phyloP scores from a whole-genome alignment of 768 basidiomycete genomes.

The Termitomyces heimii region DNA sequence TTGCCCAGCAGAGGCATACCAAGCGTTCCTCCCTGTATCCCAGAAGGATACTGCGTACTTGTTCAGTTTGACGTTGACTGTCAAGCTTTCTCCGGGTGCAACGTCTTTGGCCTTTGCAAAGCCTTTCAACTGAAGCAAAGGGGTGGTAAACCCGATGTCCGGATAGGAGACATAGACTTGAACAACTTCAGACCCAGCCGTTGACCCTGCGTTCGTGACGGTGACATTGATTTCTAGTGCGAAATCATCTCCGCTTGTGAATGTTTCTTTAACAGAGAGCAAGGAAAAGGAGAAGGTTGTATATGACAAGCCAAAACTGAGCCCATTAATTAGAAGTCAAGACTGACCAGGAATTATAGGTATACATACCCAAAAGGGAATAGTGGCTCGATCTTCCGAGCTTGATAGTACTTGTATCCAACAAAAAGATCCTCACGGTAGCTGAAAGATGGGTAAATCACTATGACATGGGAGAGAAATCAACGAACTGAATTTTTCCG shows the following conservation, averaged over 20 bases:
- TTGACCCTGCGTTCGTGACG: constrained; percentile 49
- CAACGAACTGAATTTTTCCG: constrained; percentile 39
- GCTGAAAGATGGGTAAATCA: too few species aligned
- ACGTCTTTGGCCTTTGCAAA: constrained; percentile 56
- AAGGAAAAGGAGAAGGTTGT: constrained; percentile 57
- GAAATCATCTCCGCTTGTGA: constrained; percentile 21
- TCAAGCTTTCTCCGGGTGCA: constrained; percentile 34
- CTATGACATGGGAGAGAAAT: background rate
- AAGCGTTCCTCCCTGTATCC: constrained; percentile 37
- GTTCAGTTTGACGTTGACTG: constrained; percentile 45
- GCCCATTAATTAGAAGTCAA: background rate
- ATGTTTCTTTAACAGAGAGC: constrained; percentile 29
- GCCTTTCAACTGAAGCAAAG: constrained; percentile 57
- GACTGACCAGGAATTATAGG: background rate
- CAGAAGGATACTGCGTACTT: constrained; percentile 68
- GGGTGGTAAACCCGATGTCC: constrained; percentile 44
- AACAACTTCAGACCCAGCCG: constrained; percentile 55
- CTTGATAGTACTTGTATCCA: constrained; percentile 66
- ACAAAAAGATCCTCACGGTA: constrained; percentile 62
- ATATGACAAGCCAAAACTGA: constrained; percentile 69
- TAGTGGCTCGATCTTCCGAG: constrained; percentile 44
- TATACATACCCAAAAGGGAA: constrained; percentile 58
- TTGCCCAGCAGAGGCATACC: constrained; percentile 45
- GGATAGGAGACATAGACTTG: constrained; percentile 61
- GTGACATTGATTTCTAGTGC: constrained; percentile 35